A percentile compares a stretch with the other conserved stretches of the same genome.
Evolutionary conservation across 2,329 filamentous ascomycete species (phyloP).

Genomic region (Helotiales sp.): DNA sequence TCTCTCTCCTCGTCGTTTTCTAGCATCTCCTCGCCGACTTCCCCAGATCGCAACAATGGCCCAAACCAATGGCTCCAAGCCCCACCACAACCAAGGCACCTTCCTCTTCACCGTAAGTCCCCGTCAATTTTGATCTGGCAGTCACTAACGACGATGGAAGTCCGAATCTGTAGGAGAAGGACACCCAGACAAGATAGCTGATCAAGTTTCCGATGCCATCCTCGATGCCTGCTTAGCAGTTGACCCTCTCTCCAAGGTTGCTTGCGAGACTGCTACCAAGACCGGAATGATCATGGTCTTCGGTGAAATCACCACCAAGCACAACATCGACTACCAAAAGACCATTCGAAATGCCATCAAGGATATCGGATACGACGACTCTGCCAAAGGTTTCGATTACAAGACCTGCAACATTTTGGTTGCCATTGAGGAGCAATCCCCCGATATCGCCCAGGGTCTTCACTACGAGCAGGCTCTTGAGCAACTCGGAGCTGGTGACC

Average conservation of each 20-base stretch:
- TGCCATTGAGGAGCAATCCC: constrained; percentile 98
- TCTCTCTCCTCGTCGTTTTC: constrained; percentile 43
- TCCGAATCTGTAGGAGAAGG: constrained; percentile 89
- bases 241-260: constrained; percentile 97
- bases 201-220: constrained; percentile 97
- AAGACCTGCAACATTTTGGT: constrained; percentile 99
- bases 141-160: constrained; percentile 38
- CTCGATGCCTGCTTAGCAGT: constrained; percentile 95
- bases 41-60: constrained; percentile 64
- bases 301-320: constrained; percentile 97
- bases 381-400: constrained; percentile 98
- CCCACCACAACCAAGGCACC: constrained; percentile 59
- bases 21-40: constrained; percentile 60
- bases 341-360: constrained; percentile 92
- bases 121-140: background rate
- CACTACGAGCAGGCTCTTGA: constrained; percentile 97
- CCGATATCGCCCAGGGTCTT: constrained; percentile 98
- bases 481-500: constrained; percentile 97
- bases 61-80: constrained; percentile 37
- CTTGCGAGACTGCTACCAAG: constrained; percentile 99
- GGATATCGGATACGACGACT: constrained; percentile 98
- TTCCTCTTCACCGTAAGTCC: constrained; percentile 78
- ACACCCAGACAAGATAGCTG: constrained; percentile 95
- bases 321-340: constrained; percentile 96
- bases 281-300: constrained; percentile 99